A percentile compares a stretch with the other conserved stretches of the same genome.
phyloP scores from a whole-genome alignment of 2,329 filamentous ascomycete genomes.

The Ophiostoma tasmaniense region DNA sequence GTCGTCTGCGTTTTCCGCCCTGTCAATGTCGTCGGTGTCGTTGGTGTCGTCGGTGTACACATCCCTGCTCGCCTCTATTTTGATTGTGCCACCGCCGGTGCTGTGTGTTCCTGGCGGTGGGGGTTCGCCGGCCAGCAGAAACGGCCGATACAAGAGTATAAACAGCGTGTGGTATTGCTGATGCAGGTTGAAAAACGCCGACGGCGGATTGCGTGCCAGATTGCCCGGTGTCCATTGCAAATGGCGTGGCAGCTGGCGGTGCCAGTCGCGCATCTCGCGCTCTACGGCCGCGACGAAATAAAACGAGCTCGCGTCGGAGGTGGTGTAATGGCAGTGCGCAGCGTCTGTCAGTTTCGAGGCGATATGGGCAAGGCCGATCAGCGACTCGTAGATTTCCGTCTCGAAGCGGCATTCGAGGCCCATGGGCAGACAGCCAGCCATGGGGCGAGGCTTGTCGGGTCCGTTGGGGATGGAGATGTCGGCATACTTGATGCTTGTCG shows the following conservation, averaged over 20 bases:
- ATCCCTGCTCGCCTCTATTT: neutral
- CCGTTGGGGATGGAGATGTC: constrained; percentile 18
- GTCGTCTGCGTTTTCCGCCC: neutral
- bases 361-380: constrained; percentile 16
- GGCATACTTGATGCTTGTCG: constrained; percentile 20
- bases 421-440: constrained; percentile 13
- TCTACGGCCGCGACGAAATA: neutral
- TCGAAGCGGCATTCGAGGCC: constrained; percentile 15
- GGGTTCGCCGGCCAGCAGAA: neutral
- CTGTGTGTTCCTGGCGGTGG: neutral
- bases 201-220: neutral
- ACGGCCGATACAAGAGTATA: neutral
- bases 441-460: constrained; percentile 8
- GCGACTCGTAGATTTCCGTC: constrained; percentile 20
- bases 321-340: neutral
- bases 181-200: neutral
- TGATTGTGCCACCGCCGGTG: neutral
- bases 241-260: neutral
- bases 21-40: neutral
- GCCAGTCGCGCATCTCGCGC: neutral
- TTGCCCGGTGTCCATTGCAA: neutral
- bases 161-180: neutral
- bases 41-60: neutral
- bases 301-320: neutral
- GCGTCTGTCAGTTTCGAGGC: neutral